phyloP scores from a whole-genome alignment of 768 basidiomycete genomes.

The Phanerodontia chrysosporium region DNA sequence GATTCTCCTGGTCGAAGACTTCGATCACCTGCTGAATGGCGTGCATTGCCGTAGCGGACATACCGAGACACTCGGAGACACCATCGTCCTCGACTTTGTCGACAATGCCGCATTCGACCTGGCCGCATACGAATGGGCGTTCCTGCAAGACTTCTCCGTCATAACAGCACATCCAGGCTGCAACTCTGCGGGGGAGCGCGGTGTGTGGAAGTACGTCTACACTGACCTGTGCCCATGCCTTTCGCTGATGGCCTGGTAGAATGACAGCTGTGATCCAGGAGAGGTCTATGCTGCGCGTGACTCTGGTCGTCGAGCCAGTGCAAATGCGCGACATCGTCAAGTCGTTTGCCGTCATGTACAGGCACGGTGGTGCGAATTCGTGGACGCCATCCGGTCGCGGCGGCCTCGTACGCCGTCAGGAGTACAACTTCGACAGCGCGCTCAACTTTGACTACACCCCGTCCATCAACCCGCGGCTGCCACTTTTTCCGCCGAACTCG shows the following conservation, averaged over 20 bases:
- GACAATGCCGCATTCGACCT: neutral
- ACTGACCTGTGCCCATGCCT: neutral
- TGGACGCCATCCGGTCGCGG: neutral
- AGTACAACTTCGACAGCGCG: neutral
- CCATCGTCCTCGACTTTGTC: neutral
- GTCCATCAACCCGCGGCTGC: neutral
- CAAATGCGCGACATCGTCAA: neutral
- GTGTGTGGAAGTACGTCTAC: constrained; percentile 2
- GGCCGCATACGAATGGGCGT: neutral
- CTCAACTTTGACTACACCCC: neutral
- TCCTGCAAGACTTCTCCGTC: neutral
- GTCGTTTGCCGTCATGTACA: constrained; percentile 7
- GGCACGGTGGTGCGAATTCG: neutral
- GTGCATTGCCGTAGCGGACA: neutral
- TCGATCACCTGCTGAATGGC: constrained; percentile 4
- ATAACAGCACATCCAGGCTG: constrained; percentile 8
- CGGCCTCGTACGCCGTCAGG: neutral
- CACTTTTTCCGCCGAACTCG: constrained; percentile 6
- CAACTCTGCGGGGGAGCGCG: constrained; percentile 3
- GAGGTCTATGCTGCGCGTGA: neutral
- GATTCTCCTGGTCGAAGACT: constrained; percentile 5
- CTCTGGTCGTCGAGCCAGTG: neutral
- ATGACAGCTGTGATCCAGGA: neutral
- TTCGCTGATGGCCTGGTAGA: neutral
- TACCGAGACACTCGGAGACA: neutral